These are phyloP conservation scores for Claviceps sp. DNA, from an alignment of 2,329 filamentous ascomycete genomes.

Conservation along the genomic window DNA sequence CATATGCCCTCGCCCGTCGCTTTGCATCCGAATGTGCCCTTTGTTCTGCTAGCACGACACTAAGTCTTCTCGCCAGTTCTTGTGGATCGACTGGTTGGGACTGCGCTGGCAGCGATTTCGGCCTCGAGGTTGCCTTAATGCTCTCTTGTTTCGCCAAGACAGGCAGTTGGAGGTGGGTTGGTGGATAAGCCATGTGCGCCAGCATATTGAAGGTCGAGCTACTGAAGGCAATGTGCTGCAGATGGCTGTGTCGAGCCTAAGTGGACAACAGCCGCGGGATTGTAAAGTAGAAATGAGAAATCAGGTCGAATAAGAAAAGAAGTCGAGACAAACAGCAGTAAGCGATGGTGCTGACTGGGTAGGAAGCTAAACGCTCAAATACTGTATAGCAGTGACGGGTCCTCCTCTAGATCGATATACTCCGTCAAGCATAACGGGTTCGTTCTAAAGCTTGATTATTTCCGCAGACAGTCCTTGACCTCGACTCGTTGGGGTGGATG, in stretches of 20 bases:
- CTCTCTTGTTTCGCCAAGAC: neutral
- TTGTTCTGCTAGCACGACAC: constrained; percentile 36
- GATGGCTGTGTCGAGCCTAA: neutral
- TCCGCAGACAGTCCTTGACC: neutral
- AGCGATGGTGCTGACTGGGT: neutral
- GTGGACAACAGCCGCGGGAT: neutral
- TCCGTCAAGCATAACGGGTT: neutral
- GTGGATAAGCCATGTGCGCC: constrained; percentile 4
- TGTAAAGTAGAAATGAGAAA: neutral
- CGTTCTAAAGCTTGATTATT: neutral
- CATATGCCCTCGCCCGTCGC: constrained; percentile 16
- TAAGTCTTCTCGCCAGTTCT: constrained; percentile 40
- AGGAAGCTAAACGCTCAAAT: neutral
- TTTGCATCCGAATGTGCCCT: constrained; percentile 26
- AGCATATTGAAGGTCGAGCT: constrained; percentile 5
- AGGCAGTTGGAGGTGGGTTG: constrained; percentile 2
- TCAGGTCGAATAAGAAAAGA: neutral
- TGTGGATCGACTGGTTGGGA: constrained; percentile 35
- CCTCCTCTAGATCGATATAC: neutral
- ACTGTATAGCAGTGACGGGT: neutral
- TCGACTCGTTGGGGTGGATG: neutral
- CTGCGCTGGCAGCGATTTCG: constrained; percentile 10
- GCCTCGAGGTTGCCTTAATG: neutral
- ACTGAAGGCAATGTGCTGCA: neutral
- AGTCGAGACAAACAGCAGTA: neutral